Evolutionary conservation across 495 filamentous ascomycete genomes (phyloP).

Genomic region (Penicillium cinerascens): DNA sequence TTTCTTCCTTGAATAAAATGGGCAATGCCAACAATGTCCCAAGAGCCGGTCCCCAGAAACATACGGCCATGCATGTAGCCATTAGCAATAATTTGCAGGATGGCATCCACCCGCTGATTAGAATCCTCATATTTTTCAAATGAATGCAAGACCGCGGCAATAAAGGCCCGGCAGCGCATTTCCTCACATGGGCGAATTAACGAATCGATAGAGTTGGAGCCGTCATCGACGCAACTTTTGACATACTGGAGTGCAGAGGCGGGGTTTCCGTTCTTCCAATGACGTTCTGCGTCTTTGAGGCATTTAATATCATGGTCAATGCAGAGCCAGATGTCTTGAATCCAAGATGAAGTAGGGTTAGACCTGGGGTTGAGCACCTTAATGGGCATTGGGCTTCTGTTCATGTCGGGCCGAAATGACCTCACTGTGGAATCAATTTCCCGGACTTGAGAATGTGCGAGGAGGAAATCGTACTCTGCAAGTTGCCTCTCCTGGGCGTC

Average conservation of each 20-base stretch:
- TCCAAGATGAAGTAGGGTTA: conserved; percentile 1
- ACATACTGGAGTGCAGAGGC: conserved; percentile 8
- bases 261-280: conserved; percentile 12
- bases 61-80: not conserved
- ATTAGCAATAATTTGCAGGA: not conserved
- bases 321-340: conserved; percentile 19
- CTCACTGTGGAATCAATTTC: not conserved
- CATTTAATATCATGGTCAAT: not conserved
- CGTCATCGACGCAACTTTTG: not conserved
- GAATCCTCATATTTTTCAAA: conserved; percentile 9
- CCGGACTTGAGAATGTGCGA: conserved; percentile 11
- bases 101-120: conserved; percentile 1
- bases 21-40: conserved; percentile 10
- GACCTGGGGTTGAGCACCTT: not conserved
- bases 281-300: conserved; percentile 11
- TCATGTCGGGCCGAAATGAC: not conserved
- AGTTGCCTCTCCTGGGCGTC: conserved; percentile 6
- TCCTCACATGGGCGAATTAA: conserved; percentile 4
- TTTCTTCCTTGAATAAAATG: conserved; percentile 17
- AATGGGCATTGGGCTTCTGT: not conserved
- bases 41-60: not conserved
- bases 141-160: conserved; percentile 11
- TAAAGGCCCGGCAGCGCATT: conserved; percentile 11
- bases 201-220: conserved; percentile 1
- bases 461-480: conserved; percentile 18